Conservation (phyloP, 2,329 filamentous ascomycete species). For the Aureobasidium zeae region DNA sequence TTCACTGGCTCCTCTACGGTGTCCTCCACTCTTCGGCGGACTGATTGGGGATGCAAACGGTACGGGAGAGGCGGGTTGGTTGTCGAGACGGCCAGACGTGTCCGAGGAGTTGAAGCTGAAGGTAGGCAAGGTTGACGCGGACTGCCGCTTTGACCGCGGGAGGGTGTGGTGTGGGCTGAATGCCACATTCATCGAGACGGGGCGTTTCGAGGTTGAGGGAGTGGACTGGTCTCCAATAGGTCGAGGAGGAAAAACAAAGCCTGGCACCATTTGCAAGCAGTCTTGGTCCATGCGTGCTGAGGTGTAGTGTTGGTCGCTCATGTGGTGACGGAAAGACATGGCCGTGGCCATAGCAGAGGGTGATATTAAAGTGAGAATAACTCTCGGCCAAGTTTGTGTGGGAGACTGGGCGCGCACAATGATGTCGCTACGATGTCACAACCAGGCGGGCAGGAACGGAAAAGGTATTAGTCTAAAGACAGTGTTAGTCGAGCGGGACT, state of each 20-base stretch:
- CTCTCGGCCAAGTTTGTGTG: constrained; percentile 4
- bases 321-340: constrained; percentile 6
- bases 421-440: constrained; percentile 10
- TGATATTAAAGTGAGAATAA: constrained; percentile 7
- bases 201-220: constrained; percentile 19
- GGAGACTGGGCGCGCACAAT: constrained; percentile 1
- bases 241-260: constrained; percentile 41
- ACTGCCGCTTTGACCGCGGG: constrained; percentile 31
- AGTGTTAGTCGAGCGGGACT: background rate
- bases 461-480: constrained; percentile 5
- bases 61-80: constrained; percentile 32
- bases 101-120: constrained; percentile 43
- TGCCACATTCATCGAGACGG: constrained; percentile 28
- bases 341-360: constrained; percentile 11
- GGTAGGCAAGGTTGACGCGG: constrained; percentile 36
- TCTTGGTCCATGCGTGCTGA: constrained; percentile 9
- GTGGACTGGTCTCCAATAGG: constrained; percentile 23
- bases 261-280: constrained; percentile 36
- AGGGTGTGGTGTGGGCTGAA: constrained; percentile 32
- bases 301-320: constrained; percentile 12
- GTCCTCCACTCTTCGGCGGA: constrained; percentile 50
- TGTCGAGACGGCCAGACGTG: constrained; percentile 25
- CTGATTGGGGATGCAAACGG: constrained; percentile 28
- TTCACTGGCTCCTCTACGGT: constrained; percentile 73
- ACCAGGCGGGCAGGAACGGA: background rate